A percentile compares a stretch with the other conserved stretches of the same genome.
These are phyloP conservation scores for Verticillium albo-atrum DNA, from an alignment of 2,329 filamentous ascomycete genomes.

Conservation along the genomic window DNA sequence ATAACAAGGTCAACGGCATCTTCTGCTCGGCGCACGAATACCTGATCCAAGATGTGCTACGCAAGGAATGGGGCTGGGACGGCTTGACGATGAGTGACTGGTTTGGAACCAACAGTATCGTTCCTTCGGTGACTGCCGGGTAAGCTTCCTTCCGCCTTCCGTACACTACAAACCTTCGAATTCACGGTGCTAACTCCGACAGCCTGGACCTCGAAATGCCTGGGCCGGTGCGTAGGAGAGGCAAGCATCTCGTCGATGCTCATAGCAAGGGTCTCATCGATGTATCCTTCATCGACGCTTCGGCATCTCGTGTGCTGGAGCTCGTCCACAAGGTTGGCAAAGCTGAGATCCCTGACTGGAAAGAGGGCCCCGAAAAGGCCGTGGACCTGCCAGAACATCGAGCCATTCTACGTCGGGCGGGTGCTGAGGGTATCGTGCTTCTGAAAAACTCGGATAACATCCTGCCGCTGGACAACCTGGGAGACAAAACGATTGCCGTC, in stretches of 20 bases:
- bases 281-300: background rate
- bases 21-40: slow-evolving; percentile 13
- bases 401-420: background rate
- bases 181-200: slow-evolving; percentile 20
- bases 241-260: background rate
- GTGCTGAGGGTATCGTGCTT: slow-evolving; percentile 42
- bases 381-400: background rate
- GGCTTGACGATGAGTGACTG: slow-evolving; percentile 44
- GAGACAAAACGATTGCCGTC: slow-evolving; percentile 31
- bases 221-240: slow-evolving; percentile 14
- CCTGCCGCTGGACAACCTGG: slow-evolving; percentile 40
- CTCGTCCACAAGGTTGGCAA: slow-evolving; percentile 20
- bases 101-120: slow-evolving; percentile 30
- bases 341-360: background rate
- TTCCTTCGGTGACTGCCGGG: slow-evolving; percentile 3
- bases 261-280: background rate
- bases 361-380: background rate
- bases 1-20: slow-evolving; percentile 40
- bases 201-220: slow-evolving; percentile 31
- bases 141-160: background rate
- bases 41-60: slow-evolving; percentile 32
- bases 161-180: background rate
- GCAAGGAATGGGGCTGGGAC: slow-evolving; percentile 39
- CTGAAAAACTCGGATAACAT: slow-evolving; percentile 58
- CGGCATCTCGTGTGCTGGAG: slow-evolving; percentile 17